Evolutionary conservation across 257 asterid species (phyloP).

Genomic region (Capsicum pubescens): DNA sequence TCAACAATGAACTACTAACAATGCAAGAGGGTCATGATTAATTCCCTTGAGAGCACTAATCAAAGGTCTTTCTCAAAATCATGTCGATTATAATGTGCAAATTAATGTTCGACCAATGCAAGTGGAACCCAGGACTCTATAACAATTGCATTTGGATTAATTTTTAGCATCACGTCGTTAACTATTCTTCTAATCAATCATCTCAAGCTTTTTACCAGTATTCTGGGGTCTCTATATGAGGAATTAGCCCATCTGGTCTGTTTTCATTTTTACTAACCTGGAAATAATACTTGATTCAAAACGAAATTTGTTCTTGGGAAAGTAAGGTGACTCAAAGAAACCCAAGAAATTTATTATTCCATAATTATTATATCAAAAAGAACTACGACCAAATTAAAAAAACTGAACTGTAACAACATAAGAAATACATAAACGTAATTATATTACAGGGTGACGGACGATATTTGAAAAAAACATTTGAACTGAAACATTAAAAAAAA

Average conservation of each 20-base stretch:
- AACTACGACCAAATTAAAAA: not conserved
- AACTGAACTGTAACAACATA: not conserved
- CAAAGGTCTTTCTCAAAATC: not conserved
- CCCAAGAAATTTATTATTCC: not conserved
- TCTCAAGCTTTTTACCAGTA: not conserved
- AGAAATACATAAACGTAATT: not conserved
- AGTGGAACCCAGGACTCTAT: not conserved
- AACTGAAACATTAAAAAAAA: not conserved
- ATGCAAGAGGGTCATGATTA: too few relatives aligned
- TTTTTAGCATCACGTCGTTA: not conserved
- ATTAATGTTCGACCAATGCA: too few relatives aligned
- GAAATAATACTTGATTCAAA: not conserved
- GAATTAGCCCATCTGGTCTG: not conserved
- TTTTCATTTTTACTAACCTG: conserved; percentile 8
- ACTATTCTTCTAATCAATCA: not conserved
- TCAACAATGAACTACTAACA: too few relatives aligned
- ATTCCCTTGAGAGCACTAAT: not conserved
- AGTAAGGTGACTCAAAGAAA: not conserved
- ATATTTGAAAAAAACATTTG: not conserved
- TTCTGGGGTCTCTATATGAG: not conserved
- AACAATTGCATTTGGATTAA: not conserved
- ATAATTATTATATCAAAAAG: not conserved
- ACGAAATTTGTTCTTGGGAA: not conserved
- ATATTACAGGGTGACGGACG: not conserved
- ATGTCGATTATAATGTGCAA: not conserved